Evolutionary conservation across 1,284 basidiomycete genomes (phyloP).

Genomic region (Wolfiporia cocos): DNA sequence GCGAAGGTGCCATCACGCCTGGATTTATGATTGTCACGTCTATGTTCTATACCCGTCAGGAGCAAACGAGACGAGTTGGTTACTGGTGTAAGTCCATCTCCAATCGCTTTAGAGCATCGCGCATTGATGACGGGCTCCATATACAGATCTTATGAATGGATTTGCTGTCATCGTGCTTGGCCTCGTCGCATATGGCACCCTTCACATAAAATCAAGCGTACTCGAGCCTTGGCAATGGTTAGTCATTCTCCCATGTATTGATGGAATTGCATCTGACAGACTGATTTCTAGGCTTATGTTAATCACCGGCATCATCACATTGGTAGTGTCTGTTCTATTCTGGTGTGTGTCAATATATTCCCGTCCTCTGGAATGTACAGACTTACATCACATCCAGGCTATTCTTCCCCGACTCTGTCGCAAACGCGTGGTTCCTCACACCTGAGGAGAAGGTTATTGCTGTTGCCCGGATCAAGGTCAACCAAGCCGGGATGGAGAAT

Average conservation of each 20-base stretch:
- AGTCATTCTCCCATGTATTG: no score
- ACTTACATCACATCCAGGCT: constrained; percentile 35
- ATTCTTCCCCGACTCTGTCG: constrained; percentile 68
- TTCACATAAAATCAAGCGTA: constrained; percentile 28
- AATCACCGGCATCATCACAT: constrained; percentile 35
- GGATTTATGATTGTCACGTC: no score
- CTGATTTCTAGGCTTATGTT: constrained; percentile 35
- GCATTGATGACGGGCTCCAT: constrained; percentile 5
- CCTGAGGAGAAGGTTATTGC: constrained; percentile 58
- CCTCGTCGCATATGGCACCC: constrained; percentile 36
- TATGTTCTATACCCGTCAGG: constrained; percentile 48
- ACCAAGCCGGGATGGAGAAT: constrained; percentile 73
- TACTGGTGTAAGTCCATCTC: constrained; percentile 35
- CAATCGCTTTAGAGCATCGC: neutral
- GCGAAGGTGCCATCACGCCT: constrained; percentile 46
- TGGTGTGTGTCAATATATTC: constrained; percentile 28
- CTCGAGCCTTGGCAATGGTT: constrained; percentile 40
- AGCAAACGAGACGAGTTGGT: constrained; percentile 42
- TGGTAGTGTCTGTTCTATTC: constrained; percentile 31
- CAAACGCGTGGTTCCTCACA: constrained; percentile 68
- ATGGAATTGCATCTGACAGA: no score
- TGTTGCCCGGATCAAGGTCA: constrained; percentile 68
- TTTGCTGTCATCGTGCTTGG: constrained; percentile 38
- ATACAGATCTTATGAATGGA: constrained; percentile 45
- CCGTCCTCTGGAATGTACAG: neutral